These are phyloP conservation scores for Gossypium laxum DNA, from an alignment of 441 rosid species.

Conservation along the genomic window DNA sequence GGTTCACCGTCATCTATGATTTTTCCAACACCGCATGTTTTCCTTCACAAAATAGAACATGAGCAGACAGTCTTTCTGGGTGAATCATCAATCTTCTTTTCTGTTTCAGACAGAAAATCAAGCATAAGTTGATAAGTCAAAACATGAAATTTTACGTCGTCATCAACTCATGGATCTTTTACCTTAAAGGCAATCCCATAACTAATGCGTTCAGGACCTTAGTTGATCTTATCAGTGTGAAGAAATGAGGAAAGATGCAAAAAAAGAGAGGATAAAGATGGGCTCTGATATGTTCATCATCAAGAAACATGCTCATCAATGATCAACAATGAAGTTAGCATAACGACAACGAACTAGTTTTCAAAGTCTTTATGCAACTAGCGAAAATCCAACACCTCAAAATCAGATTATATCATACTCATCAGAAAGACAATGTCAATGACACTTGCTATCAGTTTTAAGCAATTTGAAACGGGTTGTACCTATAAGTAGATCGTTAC, in stretches of 20 bases:
- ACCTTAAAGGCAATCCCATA: not conserved
- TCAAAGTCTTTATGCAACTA: not conserved
- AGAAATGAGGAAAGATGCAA: not conserved
- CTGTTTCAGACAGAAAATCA: slow-evolving; percentile 36
- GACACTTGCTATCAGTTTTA: not conserved
- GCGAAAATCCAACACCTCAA: not conserved
- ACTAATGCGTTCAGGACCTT: not conserved
- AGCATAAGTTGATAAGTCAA: not conserved
- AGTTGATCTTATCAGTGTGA: not conserved
- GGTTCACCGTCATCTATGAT: slow-evolving; percentile 1
- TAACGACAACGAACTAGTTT: not conserved
- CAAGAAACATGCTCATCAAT: not conserved
- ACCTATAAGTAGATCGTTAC: not conserved
- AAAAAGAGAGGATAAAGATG: not conserved
- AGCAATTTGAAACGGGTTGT: not conserved
- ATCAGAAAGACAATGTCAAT: not conserved
- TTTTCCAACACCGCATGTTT: slow-evolving; percentile 13
- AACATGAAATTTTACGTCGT: not conserved
- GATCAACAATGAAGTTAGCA: not conserved
- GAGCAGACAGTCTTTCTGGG: slow-evolving; percentile 69
- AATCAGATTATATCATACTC: not conserved
- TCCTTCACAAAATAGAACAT: slow-evolving; percentile 65
- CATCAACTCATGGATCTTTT: not conserved
- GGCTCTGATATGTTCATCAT: not conserved
- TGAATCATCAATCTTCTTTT: slow-evolving; percentile 67